phyloP scores from a whole-genome alignment of 1,139 yeast species.

The Starmera stellimalicola region DNA sequence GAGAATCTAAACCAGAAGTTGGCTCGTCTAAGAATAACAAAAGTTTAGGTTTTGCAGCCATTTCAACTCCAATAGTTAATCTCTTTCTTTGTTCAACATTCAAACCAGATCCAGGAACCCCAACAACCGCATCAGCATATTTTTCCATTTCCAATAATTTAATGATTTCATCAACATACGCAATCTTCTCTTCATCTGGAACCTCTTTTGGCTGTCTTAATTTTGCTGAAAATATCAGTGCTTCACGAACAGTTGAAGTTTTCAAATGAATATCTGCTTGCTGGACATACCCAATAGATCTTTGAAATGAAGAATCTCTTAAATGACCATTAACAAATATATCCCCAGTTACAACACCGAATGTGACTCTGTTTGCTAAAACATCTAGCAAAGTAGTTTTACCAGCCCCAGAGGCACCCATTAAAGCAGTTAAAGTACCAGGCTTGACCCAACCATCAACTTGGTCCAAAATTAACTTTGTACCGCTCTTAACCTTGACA shows the following conservation, averaged over 20 bases:
- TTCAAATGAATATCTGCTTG: conserved; percentile 72
- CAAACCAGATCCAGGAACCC: conserved; percentile 71
- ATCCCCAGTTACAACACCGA: conserved; percentile 70
- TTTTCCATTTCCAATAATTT: conserved; percentile 60
- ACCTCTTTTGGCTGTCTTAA: conserved; percentile 57
- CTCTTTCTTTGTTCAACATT: conserved; percentile 85
- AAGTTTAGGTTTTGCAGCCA: conserved; percentile 80
- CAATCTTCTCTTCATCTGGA: conserved; percentile 50
- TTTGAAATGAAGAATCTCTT: conserved; percentile 66
- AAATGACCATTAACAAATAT: conserved; percentile 66
- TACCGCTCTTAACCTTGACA: conserved; percentile 54
- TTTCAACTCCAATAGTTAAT: conserved; percentile 76
- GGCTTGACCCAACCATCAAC: conserved; percentile 86
- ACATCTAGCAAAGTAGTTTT: conserved; percentile 71
- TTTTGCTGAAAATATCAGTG: conserved; percentile 61
- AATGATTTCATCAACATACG: conserved; percentile 64
- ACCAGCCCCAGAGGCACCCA: conserved; percentile 91
- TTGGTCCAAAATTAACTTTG: conserved; percentile 53
- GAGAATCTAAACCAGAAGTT: conserved; percentile 87
- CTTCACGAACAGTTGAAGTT: conserved; percentile 76
- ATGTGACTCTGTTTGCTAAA: conserved; percentile 67
- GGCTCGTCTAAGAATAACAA: conserved; percentile 84
- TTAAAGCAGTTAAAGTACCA: conserved; percentile 63
- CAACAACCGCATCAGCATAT: conserved; percentile 77
- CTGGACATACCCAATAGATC: conserved; percentile 77